Base-by-base conservation (phyloP, 129 eudicot species). In the Glebionis coronaria region DNA sequence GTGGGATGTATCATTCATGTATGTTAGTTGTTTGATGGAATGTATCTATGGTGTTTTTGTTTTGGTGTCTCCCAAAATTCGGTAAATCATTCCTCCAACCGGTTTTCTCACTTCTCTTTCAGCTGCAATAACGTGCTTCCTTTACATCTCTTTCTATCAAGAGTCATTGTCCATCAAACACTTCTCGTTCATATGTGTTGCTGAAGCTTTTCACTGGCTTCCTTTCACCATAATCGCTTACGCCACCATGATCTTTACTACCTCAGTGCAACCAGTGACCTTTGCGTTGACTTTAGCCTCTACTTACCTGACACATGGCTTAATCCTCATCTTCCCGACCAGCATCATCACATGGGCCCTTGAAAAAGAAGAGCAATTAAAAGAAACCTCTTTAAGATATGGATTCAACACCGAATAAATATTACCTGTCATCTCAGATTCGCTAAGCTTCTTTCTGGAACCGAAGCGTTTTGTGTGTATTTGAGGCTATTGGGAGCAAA, bases 201-300 rank as follows among this genome's bases (percentile, higher is more conserved):
- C 82, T 56, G 95, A 88, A 65, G 82, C 95, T 56, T 84, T 88
- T 75, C 95, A 88, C 68, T 88, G 95, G 90, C 76, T 88, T 69
- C 95, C 95, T 11, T 77, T 82, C 77, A 84, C 90, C 12, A 67
- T 88, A 8, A 71, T 72, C 47, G 90, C 91, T 10, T 88, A 77
- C 54, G 86, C 79, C 21, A 44, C 81, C 63, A 75, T 84, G 84
- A 72, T 75, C 9, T 71, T 56, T 13, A 57, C 21, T 52, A 46
- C 78, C 77, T 60, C 79, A 18, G 55, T 67, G 29, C 64, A 72
- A 63, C 80, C 85, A 57, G 40, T 65, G 50, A 74, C 69, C 60
- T 88, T 89, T 63, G 75, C 94, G 58, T 44, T 68, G n/a, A 68
- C 84, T 54, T 57, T 81, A 63, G 85, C 94, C 3, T 12, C 79